Evolutionary conservation across 2,329 filamentous ascomycete species (phyloP), one percentile per base, ranked within the genome.

Genomic region (Microdochium nivale): DNA sequence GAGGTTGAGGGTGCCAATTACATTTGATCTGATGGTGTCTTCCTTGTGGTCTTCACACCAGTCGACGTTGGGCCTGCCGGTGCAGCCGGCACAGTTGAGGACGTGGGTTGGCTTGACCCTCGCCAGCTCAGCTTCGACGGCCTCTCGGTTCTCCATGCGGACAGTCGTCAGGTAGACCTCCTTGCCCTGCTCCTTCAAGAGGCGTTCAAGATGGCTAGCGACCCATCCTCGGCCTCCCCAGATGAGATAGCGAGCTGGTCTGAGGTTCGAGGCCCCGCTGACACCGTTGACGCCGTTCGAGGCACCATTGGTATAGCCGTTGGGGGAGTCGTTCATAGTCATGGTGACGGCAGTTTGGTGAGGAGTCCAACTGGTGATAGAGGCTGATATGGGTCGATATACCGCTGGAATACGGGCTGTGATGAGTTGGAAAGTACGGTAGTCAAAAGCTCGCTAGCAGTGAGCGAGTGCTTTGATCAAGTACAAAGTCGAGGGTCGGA

Each of bases 11-110:
- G 81, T 80, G 51, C 83, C 83, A 47, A 86, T 77, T 51, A 82
- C 82, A 61, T 87, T 87, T 64, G 79, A 84, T 53, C 82, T 76
- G 62, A 86, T 78, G 7, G 83, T 87, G 51, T 79, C 78, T 65
- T 83, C 78, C 68, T 80, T 84, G 71, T 87, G 78, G 61, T 84
- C 80, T 69, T 87, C 84, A 60, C 83, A 86, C 82, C 82, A 86
- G 67, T 86, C 83, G 63, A 86, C 81, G 57, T 86, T 87, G 55
- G 83, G 83, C 24, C 81, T 74, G 49, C 84, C 83, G 2, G 82
- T 86, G 62, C 77, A 81, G 54, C 83, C 83, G 48, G 83, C 83
- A 54, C 77, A 80, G 66, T 86, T 86, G 49, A 87, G 68, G 52
- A 86, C 81, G 61, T 86, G 81, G 3, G 81, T 86, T 23, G 83